Conservation (phyloP, 2,329 filamentous ascomycete species). For the Colletotrichum spaethianum region DNA sequence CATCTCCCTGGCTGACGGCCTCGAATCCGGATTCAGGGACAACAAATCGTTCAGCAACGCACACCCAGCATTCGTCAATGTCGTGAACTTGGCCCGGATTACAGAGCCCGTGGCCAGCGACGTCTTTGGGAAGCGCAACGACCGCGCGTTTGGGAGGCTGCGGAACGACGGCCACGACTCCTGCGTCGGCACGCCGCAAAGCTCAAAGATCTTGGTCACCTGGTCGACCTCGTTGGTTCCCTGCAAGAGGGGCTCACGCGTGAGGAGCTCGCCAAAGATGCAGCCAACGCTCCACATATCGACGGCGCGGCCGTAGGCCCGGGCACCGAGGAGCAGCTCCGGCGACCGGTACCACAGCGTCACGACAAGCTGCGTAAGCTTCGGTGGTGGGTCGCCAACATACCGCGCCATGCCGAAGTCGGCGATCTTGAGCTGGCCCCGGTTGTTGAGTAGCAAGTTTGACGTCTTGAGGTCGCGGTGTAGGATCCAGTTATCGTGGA, state of each 20-base stretch:
- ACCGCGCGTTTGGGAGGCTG: conserved; percentile 87
- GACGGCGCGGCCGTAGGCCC: conserved; percentile 80
- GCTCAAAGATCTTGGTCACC: conserved; percentile 87
- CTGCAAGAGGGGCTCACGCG: conserved; percentile 85
- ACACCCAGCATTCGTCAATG: conserved; percentile 82
- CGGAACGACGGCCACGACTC: conserved; percentile 89
- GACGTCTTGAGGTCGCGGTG: conserved; percentile 95
- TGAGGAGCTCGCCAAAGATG: conserved; percentile 93
- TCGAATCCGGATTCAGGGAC: conserved; percentile 78
- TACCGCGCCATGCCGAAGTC: conserved; percentile 99
- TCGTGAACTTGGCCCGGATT: conserved; percentile 84
- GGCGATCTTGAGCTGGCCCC: conserved; percentile 93
- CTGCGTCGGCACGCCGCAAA: conserved; percentile 89
- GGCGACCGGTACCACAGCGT: conserved; percentile 97
- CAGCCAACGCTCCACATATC: conserved; percentile 98
- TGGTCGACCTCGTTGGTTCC: conserved; percentile 95
- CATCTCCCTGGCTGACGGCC: conserved; percentile 81
- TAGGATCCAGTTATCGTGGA: conserved; percentile 92
- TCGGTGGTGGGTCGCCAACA: conserved; percentile 82
- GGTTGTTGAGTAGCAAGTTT: conserved; percentile 95
- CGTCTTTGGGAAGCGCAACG: conserved; percentile 76
- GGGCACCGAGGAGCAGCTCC: conserved; percentile 87
- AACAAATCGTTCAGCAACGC: conserved; percentile 79
- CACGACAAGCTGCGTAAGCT: conserved; percentile 92
- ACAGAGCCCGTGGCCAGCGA: conserved; percentile 62